Evolutionary conservation across 345 rosid genomes (phyloP).

Genomic region (Aquilaria sinensis): DNA sequence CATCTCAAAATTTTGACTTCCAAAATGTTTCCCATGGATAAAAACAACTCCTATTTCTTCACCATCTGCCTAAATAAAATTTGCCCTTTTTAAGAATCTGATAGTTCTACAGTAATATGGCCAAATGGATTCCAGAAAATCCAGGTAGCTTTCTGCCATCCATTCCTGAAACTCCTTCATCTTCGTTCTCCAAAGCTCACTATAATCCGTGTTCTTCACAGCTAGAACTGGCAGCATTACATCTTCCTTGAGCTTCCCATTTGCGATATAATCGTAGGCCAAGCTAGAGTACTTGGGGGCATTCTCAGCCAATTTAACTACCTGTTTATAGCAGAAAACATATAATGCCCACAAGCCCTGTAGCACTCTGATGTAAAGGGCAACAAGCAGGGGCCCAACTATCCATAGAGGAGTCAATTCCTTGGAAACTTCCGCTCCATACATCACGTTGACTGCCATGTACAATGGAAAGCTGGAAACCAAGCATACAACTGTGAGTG

Average conservation of each 20-base stretch:
- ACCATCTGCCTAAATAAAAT: constrained; percentile 39
- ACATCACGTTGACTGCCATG: constrained; percentile 48
- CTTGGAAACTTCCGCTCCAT: constrained; percentile 75
- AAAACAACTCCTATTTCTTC: no score
- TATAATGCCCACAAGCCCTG: constrained; percentile 61
- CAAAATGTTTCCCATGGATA: background rate
- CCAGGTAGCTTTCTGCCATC: constrained; percentile 67
- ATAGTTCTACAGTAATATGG: constrained; percentile 92
- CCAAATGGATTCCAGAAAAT: constrained; percentile 83
- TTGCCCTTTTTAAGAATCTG: constrained; percentile 90
- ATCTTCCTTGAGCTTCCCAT: constrained; percentile 65
- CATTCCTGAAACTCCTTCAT: constrained; percentile 52
- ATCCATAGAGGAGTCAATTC: constrained; percentile 84
- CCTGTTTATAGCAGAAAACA: constrained; percentile 66
- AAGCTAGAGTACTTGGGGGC: constrained; percentile 50
- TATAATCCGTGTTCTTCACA: constrained; percentile 59
- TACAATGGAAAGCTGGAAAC: constrained; percentile 63
- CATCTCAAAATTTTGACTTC: constrained; percentile 14
- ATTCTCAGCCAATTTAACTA: constrained; percentile 39
- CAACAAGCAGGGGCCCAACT: constrained; percentile 63
- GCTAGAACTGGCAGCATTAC: constrained; percentile 47
- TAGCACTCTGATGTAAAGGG: constrained; percentile 62
- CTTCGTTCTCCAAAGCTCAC: constrained; percentile 43
- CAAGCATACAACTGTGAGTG: constrained; percentile 16
- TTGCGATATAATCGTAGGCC: constrained; percentile 40